Conservation (phyloP, 2,329 filamentous ascomycete genomes). For the Phoma sp. region DNA sequence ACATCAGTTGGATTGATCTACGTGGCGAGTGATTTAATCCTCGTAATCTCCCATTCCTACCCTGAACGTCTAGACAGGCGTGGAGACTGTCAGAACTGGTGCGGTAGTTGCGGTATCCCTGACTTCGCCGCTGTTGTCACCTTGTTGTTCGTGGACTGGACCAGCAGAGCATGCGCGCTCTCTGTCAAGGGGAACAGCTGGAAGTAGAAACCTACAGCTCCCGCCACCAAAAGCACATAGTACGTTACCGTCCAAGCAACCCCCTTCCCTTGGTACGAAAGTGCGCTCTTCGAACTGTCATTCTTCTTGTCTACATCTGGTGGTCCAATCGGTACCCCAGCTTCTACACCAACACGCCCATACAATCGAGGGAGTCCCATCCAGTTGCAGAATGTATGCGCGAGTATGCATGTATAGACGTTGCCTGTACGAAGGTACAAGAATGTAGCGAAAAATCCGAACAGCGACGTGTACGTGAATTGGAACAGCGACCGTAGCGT, state of each 20-base stretch:
- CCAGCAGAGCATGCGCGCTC: constrained; percentile 59
- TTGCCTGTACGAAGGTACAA: constrained; percentile 85
- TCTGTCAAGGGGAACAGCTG: constrained; percentile 76
- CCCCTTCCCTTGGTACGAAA: constrained; percentile 34
- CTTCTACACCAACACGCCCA: constrained; percentile 71
- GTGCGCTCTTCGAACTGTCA: constrained; percentile 47
- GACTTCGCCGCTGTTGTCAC: neutral
- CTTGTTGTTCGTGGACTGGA: constrained; percentile 13
- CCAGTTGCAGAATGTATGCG: constrained; percentile 91
- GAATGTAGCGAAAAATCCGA: constrained; percentile 93
- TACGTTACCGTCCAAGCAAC: constrained; percentile 76
- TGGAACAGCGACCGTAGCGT: constrained; percentile 79
- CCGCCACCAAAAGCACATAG: constrained; percentile 76
- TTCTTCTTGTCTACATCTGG: constrained; percentile 38
- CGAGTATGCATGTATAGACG: constrained; percentile 73
- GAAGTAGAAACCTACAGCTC: constrained; percentile 73
- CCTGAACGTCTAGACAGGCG: neutral
- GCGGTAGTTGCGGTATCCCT: neutral
- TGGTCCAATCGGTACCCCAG: constrained; percentile 49
- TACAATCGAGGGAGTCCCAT: constrained; percentile 88
- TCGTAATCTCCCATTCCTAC: neutral
- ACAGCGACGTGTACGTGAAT: constrained; percentile 87
- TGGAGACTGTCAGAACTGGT: neutral
- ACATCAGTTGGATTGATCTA: too few species aligned
- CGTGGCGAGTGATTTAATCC: neutral